phyloP scores from a whole-genome alignment of 148 eudicot species.

The Nyssa sinensis region DNA sequence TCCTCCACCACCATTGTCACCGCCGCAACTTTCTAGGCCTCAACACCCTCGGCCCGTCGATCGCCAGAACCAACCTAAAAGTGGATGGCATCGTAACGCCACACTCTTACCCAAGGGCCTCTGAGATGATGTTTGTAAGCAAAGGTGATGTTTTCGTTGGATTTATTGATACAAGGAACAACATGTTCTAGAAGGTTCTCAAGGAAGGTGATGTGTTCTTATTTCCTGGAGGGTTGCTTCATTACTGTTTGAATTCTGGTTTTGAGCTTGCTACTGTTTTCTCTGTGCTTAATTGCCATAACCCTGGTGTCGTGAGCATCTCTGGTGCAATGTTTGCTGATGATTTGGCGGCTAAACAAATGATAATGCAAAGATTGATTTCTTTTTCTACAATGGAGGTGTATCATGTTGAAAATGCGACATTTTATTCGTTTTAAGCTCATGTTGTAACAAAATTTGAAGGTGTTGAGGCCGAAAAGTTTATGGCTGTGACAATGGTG shows the following conservation, averaged over 20 bases:
- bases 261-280: too few species aligned
- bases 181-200: slow-evolving; percentile 54
- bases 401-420: too few species aligned
- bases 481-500: too few species aligned
- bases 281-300: slow-evolving; percentile 77
- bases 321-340: slow-evolving; percentile 41
- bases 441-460: too few species aligned
- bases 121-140: slow-evolving; percentile 67
- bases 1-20: slow-evolving; percentile 46
- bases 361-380: too few species aligned
- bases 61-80: slow-evolving; percentile 71
- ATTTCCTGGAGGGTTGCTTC: slow-evolving; percentile 76
- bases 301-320: slow-evolving; percentile 68
- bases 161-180: slow-evolving; percentile 56
- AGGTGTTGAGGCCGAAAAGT: too few species aligned
- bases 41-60: slow-evolving; percentile 74
- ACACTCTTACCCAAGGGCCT: slow-evolving; percentile 83
- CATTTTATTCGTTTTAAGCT: too few species aligned
- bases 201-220: slow-evolving; percentile 75
- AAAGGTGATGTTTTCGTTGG: slow-evolving; percentile 63
- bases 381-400: too few species aligned
- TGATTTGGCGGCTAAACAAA: slow-evolving; percentile 35
- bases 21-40: slow-evolving; percentile 71
- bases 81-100: slow-evolving; percentile 66
- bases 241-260: slow-evolving; percentile 65